A percentile compares a stretch with the other conserved stretches of the same genome.
Conservation (phyloP, 345 rosid species). For the Camelina neglecta region DNA sequence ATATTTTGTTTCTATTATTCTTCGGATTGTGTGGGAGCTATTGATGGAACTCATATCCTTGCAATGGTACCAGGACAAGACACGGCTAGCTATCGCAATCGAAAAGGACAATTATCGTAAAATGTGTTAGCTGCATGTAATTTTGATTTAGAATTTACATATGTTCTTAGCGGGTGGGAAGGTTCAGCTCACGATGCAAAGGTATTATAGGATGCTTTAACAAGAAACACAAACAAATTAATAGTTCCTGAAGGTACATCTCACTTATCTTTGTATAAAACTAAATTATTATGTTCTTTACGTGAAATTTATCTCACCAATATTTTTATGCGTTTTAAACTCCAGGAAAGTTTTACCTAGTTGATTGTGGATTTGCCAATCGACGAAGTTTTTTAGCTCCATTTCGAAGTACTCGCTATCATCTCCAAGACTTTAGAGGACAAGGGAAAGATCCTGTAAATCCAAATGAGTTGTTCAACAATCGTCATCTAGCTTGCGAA, state of each 20-base stretch:
- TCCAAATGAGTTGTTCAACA: too few species aligned
- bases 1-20: too few species aligned
- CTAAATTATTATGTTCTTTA: neutral
- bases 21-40: too few species aligned
- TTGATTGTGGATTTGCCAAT: conserved; percentile 12
- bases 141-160: conserved; percentile 19
- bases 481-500: too few species aligned
- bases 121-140: conserved; percentile 12
- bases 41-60: too few species aligned
- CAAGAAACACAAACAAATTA: neutral
- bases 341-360: conserved; percentile 6
- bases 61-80: too few species aligned
- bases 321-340: neutral
- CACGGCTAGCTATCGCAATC: too few species aligned
- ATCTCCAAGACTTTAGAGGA: too few species aligned
- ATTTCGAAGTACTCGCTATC: neutral
- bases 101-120: too few species aligned
- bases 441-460: too few species aligned
- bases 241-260: neutral
- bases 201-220: neutral
- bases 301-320: neutral
- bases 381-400: conserved; percentile 5
- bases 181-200: neutral
- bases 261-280: neutral
- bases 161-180: conserved; percentile 2